Conservation (phyloP, 2,329 filamentous ascomycete species). For the Trichoderma pleuroti region DNA sequence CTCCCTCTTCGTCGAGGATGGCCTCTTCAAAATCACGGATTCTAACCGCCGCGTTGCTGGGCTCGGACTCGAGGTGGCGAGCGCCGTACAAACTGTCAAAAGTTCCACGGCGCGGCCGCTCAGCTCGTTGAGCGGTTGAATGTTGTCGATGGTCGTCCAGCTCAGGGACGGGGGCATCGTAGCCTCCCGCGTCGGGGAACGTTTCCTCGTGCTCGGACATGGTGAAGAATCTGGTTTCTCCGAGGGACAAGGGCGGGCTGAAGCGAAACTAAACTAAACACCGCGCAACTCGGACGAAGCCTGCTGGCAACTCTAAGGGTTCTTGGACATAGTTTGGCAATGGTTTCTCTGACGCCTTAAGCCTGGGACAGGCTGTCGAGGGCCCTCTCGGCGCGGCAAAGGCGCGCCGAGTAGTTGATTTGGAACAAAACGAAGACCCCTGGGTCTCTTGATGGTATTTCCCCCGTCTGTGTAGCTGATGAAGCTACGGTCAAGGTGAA, state of each 20-base stretch:
- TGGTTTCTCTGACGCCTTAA: background rate
- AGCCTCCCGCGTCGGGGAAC: conserved; percentile 55
- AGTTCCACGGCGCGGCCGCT: conserved; percentile 65
- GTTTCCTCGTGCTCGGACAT: conserved; percentile 67
- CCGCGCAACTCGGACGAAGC: conserved; percentile 18
- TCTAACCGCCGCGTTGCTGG: conserved; percentile 37
- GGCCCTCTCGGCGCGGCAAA: conserved; percentile 36
- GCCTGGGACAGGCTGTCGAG: background rate
- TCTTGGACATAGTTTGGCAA: conserved; percentile 30
- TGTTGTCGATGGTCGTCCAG: conserved; percentile 81
- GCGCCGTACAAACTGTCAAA: conserved; percentile 66
- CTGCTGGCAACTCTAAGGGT: conserved; percentile 31
- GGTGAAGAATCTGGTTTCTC: conserved; percentile 31
- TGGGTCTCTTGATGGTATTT: background rate
- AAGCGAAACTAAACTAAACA: background rate
- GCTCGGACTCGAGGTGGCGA: conserved; percentile 43
- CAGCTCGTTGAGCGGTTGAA: conserved; percentile 56
- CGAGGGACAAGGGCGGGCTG: conserved; percentile 5
- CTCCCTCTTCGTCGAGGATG: conserved; percentile 70
- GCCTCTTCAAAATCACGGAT: conserved; percentile 86
- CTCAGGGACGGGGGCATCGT: conserved; percentile 71
- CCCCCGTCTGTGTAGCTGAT: background rate
- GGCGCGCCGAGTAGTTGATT: conserved; percentile 35
- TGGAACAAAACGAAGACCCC: conserved; percentile 30
- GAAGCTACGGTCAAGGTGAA: background rate